Base-by-base conservation (phyloP, 768 basidiomycete genomes). In the Podaxis sp. region DNA sequence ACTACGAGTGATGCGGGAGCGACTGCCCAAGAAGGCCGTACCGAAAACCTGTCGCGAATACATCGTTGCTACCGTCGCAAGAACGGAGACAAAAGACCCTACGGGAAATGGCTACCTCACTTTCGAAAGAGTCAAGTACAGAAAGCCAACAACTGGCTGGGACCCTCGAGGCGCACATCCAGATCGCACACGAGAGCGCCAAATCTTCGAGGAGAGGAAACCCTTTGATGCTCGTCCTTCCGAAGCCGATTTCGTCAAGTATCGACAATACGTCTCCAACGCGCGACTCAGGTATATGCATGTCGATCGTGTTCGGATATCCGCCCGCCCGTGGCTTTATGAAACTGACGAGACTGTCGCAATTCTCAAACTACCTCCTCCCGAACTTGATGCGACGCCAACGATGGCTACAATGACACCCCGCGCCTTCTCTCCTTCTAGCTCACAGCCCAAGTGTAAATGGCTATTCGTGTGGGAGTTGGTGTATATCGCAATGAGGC, bases 231-330 rank as follows among this genome's bases (percentile, higher is more conserved):
- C n/a, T 28, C 39, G 39, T n/a, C 55, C 55, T 24, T 57, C 24
- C 4, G 38, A 40, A 3, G 40, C 9, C 42, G 40, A 57, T 17
- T 40, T 42, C 24, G 4, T 57, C 5, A 44, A 28, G 11, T 42
- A 57, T 22, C 12, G 22, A 26, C 22, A 42, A 15, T 57, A 42
- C 13, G 12, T 24, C 39, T 22, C 11, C 39, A 57, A 57, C 13
- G 19, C 55, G 2, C 39, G 24, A 26, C 39, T 40, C 15, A 57
- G 40, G 13, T 57, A 42, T 24, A 57, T 26, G 40, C 22, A 57
- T 22, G 39, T 57, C 13, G 55, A 57, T 57, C 55, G 55, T 24
- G 55, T 57, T 8, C 40, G 55, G 40, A 57, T 57, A 57, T 40
- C 13, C 1, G 55, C 39, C 15, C 38, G 40, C 17, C 55, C 55